A percentile compares a stretch with the other conserved stretches of the same genome.
Conservation (phyloP, 2,329 filamentous ascomycete species). For the Ophiocordyceps sinensis region DNA sequence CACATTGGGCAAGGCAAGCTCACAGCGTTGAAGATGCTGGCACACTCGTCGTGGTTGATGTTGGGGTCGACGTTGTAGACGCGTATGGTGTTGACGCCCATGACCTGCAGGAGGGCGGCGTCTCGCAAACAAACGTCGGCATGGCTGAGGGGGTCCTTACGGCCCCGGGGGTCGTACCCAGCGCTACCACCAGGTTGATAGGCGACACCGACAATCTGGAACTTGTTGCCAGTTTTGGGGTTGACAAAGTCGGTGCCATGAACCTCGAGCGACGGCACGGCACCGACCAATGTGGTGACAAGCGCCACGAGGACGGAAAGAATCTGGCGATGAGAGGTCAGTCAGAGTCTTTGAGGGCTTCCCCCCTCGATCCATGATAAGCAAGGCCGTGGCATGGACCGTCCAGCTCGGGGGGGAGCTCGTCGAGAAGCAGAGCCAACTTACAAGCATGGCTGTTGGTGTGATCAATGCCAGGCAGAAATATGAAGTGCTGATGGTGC, state of each 20-base stretch:
- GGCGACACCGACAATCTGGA: conserved; percentile 53
- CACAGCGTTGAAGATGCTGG: conserved; percentile 51
- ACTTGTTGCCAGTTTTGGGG: conserved; percentile 40
- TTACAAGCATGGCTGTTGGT: conserved; percentile 7
- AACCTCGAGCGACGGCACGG: conserved; percentile 42
- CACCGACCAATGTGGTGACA: conserved; percentile 36
- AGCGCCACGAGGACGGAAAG: conserved; percentile 36
- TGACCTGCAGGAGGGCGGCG: conserved; percentile 49
- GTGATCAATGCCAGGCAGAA: not conserved
- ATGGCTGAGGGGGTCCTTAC: conserved; percentile 46
- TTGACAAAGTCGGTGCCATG: conserved; percentile 46
- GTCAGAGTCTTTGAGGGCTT: not conserved
- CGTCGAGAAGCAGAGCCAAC: not conserved
- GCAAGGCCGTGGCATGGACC: too few species aligned
- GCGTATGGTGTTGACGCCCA: conserved; percentile 53
- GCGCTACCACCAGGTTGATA: conserved; percentile 55
- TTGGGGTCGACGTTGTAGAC: conserved; percentile 56
- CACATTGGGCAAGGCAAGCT: conserved; percentile 3
- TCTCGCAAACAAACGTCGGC: conserved; percentile 44
- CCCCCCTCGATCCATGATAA: too few species aligned
- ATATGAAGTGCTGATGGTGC: not conserved
- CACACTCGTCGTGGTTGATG: conserved; percentile 52
- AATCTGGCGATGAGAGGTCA: conserved; percentile 9
- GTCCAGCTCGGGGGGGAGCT: not conserved
- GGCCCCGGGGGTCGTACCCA: conserved; percentile 39